Evolutionary conservation across 768 basidiomycete genomes (phyloP).

Genomic region (Strobilomyces dryophilus): DNA sequence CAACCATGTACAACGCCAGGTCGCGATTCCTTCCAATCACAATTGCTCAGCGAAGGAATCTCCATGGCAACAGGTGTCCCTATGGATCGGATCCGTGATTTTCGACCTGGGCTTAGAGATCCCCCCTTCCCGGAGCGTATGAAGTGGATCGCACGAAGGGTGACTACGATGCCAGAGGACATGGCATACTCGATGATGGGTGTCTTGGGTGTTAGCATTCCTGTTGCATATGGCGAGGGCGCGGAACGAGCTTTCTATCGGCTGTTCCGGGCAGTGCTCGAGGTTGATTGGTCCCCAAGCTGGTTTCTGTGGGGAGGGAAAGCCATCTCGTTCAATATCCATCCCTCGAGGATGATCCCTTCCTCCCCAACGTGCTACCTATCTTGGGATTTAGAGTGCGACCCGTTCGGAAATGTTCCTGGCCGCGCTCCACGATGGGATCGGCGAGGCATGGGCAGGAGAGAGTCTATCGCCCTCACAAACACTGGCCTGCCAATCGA

Average conservation of each 20-base stretch:
- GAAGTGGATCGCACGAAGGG: constrained; percentile 13
- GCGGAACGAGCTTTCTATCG: constrained; percentile 8
- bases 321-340: neutral
- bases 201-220: constrained; percentile 11
- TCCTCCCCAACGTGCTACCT: neutral
- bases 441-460: neutral
- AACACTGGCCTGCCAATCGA: neutral
- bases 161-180: constrained; percentile 17
- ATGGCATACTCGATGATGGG: constrained; percentile 17
- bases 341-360: neutral
- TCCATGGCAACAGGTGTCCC: no score
- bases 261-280: constrained; percentile 2
- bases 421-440: neutral
- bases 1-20: no score
- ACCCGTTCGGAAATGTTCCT: neutral
- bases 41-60: no score
- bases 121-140: no score
- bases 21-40: no score
- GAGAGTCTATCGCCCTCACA: no score
- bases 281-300: neutral
- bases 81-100: no score
- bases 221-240: constrained; percentile 19
- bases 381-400: neutral
- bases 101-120: no score
- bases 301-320: neutral